phyloP scores from a whole-genome alignment of 805 yeast genomes.

The Diddensiella transvaalensis region DNA sequence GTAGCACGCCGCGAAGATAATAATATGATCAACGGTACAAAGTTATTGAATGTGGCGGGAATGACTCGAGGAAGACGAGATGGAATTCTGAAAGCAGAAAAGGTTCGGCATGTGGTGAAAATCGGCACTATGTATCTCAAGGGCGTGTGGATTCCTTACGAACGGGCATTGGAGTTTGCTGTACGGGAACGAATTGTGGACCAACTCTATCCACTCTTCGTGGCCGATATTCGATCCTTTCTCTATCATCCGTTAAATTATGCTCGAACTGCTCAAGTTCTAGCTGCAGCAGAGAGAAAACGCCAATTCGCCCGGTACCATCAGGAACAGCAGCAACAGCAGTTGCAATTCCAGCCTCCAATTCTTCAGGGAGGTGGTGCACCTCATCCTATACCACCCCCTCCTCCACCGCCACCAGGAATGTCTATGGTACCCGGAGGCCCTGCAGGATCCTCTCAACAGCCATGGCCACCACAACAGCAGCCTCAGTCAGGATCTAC shows the following conservation, averaged over 20 bases:
- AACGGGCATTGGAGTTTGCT: constrained; percentile 77
- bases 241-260: constrained; percentile 34
- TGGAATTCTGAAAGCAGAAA: constrained; percentile 79
- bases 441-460: constrained; percentile 2
- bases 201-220: constrained; percentile 64
- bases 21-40: constrained; percentile 84
- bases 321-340: constrained; percentile 15
- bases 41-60: constrained; percentile 75
- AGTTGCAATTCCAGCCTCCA: constrained; percentile 6
- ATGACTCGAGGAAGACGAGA: constrained; percentile 87
- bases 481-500: neutral
- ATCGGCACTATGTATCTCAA: constrained; percentile 84
- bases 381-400: neutral
- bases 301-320: constrained; percentile 21
- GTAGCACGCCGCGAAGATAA: constrained; percentile 85
- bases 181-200: constrained; percentile 74
- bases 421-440: constrained; percentile 1
- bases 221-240: constrained; percentile 48
- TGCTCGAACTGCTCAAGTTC: constrained; percentile 34
- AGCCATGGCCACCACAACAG: constrained; percentile 1
- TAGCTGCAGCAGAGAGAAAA: constrained; percentile 32
- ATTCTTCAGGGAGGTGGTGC: constrained; percentile 1
- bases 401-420: constrained; percentile 8
- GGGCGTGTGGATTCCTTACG: constrained; percentile 91
- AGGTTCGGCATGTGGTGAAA: constrained; percentile 75